Percentiles rank a stretch among this genome's conserved stretches.
Conservation (phyloP, 2,329 filamentous ascomycete species). For the Harringtonia aguacate region DNA sequence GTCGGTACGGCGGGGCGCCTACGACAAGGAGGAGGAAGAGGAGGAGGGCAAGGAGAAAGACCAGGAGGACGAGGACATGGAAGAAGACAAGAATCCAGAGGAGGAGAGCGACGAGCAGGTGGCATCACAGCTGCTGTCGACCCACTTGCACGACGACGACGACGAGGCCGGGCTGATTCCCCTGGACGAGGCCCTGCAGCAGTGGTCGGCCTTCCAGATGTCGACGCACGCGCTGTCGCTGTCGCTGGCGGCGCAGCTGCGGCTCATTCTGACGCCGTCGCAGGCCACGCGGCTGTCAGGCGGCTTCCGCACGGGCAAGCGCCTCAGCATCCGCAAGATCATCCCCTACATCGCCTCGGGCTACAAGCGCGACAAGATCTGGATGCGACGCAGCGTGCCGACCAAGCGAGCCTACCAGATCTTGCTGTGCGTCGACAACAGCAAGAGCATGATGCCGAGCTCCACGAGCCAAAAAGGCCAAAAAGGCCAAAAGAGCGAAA, state of each 20-base stretch:
- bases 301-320: slow-evolving; percentile 93
- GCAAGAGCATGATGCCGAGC: slow-evolving; percentile 69
- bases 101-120: slow-evolving; percentile 39
- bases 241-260: slow-evolving; percentile 84
- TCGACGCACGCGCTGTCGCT: slow-evolving; percentile 79
- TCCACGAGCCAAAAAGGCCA: too few species aligned
- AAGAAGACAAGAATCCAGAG: slow-evolving; percentile 38
- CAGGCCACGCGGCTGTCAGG: slow-evolving; percentile 93
- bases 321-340: slow-evolving; percentile 98
- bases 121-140: slow-evolving; percentile 51
- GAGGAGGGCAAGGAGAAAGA: neutral
- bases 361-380: slow-evolving; percentile 99
- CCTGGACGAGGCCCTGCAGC: slow-evolving; percentile 49
- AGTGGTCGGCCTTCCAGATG: slow-evolving; percentile 79
- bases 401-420: slow-evolving; percentile 95
- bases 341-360: slow-evolving; percentile 97
- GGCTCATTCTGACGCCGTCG: slow-evolving; percentile 88
- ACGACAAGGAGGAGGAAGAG: slow-evolving; percentile 32
- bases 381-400: slow-evolving; percentile 89
- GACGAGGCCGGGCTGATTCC: slow-evolving; percentile 31
- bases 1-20: slow-evolving; percentile 47
- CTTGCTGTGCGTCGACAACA: slow-evolving; percentile 93
- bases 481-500: too few species aligned
- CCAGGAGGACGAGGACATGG: slow-evolving; percentile 8
- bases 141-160: slow-evolving; percentile 51